These are phyloP conservation scores for Tylopilus sp. DNA, from an alignment of 768 basidiomycete genomes.

Conservation along the genomic window DNA sequence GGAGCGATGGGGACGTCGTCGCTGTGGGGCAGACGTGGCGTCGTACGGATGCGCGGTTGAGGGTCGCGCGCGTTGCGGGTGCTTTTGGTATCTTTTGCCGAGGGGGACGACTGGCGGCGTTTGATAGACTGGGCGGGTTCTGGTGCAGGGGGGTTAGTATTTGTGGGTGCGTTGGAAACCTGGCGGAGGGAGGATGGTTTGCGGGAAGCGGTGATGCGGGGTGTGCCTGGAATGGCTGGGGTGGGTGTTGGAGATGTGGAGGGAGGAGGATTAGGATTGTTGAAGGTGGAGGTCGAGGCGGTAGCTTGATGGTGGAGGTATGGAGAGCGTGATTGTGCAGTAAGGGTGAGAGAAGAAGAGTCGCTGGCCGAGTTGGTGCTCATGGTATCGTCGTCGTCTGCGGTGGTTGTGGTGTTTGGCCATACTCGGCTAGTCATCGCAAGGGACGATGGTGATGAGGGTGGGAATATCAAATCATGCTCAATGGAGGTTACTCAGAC, in stretches of 20 bases:
- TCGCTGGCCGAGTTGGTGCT: slow-evolving; percentile 11
- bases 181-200: slow-evolving; percentile 32
- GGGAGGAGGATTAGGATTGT: slow-evolving; percentile 14
- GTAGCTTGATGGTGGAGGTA: slow-evolving; percentile 37
- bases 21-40: slow-evolving; percentile 59
- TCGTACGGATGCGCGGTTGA: slow-evolving; percentile 41
- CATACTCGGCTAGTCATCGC: slow-evolving; percentile 25
- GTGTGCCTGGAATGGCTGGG: slow-evolving; percentile 23
- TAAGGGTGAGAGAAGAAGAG: slow-evolving; percentile 10
- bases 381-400: slow-evolving; percentile 23
- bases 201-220: slow-evolving; percentile 23
- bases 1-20: slow-evolving; percentile 58
- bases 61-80: slow-evolving; percentile 17
- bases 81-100: slow-evolving; percentile 23
- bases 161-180: slow-evolving; percentile 27
- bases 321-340: slow-evolving; percentile 31
- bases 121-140: slow-evolving; percentile 26
- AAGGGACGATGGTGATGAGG: slow-evolving; percentile 12
- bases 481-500: too few species aligned
- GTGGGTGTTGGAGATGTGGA: slow-evolving; percentile 15
- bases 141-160: slow-evolving; percentile 11
- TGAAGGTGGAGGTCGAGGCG: slow-evolving; percentile 37
- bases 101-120: slow-evolving; percentile 27
- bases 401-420: slow-evolving; percentile 17
- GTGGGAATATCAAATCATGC: slow-evolving; percentile 14